Evolutionary conservation across 306 rosid species (phyloP).

Genomic region (Acmispon strigosus): DNA sequence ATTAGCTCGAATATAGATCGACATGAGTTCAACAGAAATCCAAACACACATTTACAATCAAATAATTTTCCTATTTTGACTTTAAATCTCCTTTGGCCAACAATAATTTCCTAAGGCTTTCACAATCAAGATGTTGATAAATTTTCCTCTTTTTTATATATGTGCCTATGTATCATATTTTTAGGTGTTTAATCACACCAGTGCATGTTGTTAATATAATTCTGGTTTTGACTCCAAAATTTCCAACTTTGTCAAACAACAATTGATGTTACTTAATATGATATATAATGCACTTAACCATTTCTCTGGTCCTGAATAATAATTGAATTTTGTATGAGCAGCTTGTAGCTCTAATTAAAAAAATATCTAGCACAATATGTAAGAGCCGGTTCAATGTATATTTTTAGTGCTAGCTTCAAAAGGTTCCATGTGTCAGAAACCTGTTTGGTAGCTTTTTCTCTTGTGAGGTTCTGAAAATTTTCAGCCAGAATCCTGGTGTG

Average conservation of each 20-base stretch:
- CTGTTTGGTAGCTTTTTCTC: slow-evolving; percentile 18
- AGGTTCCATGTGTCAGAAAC: slow-evolving; percentile 40
- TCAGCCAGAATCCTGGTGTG: slow-evolving; percentile 3
- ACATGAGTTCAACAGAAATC: too few relatives aligned
- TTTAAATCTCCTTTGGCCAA: not conserved
- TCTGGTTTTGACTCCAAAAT: not conserved
- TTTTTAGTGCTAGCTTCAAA: not conserved
- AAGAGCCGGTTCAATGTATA: slow-evolving; percentile 31
- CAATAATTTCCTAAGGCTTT: not conserved
- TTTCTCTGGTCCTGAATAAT: not conserved
- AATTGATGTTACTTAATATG: not conserved
- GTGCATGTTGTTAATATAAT: not conserved
- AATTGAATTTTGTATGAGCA: slow-evolving; percentile 15
- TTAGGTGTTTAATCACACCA: not conserved
- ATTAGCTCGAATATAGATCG: too few relatives aligned
- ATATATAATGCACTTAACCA: not conserved
- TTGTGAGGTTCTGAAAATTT: slow-evolving; percentile 16
- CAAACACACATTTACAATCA: too few relatives aligned
- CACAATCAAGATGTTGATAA: slow-evolving; percentile 11
- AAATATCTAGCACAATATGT: not conserved
- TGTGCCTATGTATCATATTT: not conserved
- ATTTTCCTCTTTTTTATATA: slow-evolving; percentile 10
- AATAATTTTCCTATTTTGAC: not conserved
- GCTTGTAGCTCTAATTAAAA: not conserved
- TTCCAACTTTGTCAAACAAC: slow-evolving; percentile 17